These are phyloP conservation scores for Hordeum marinum DNA, from an alignment of 176 grass and related monocot species.

Conservation along the genomic window DNA sequence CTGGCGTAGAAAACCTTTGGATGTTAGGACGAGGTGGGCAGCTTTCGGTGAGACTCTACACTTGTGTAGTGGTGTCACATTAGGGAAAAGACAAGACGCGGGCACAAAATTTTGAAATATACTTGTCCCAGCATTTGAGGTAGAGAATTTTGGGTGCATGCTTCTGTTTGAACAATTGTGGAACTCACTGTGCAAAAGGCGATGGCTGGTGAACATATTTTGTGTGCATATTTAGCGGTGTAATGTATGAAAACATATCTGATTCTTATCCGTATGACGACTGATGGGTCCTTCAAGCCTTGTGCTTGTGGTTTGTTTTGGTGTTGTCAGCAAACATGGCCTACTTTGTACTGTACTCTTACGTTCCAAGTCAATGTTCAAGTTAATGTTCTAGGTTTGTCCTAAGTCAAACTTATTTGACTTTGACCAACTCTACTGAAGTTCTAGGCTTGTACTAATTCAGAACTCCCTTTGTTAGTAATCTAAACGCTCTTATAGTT, in stretches of 20 bases:
- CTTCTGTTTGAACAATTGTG: conserved; percentile 11
- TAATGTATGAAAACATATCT: neutral
- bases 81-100: neutral
- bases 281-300: neutral
- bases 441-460: too few species aligned
- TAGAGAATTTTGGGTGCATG: neutral
- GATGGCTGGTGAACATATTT: neutral
- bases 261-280: neutral
- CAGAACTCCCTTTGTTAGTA: too few species aligned
- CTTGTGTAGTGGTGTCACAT: conserved; percentile 10
- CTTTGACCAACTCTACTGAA: too few species aligned
- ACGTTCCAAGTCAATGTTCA: too few species aligned
- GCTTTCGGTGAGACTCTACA: neutral
- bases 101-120: conserved; percentile 14
- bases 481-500: too few species aligned
- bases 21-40: neutral
- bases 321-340: neutral
- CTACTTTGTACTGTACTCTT: too few species aligned
- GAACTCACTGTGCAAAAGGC: neutral
- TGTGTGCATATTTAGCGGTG: conserved; percentile 25
- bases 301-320: neutral
- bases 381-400: too few species aligned
- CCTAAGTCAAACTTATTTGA: too few species aligned
- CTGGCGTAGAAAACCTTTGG: neutral
- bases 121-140: neutral